Evolutionary conservation across 2,329 filamentous ascomycete genomes (phyloP).

Genomic region (Scedosporium boydii): DNA sequence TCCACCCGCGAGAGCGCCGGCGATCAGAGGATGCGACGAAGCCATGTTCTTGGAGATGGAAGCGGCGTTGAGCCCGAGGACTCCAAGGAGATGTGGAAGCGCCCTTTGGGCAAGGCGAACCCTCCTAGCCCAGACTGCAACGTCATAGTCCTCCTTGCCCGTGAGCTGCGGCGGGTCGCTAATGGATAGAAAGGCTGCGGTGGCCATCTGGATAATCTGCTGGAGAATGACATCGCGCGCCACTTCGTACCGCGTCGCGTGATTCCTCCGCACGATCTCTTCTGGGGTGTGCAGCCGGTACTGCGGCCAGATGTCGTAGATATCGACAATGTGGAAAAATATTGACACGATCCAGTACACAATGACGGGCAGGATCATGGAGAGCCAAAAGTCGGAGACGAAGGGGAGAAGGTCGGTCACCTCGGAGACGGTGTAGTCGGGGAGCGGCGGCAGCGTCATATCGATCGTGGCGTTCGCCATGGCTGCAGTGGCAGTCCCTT

Average conservation of each 20-base stretch:
- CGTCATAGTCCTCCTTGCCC: slow-evolving; percentile 75
- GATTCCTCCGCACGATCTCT: slow-evolving; percentile 80
- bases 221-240: slow-evolving; percentile 86
- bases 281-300: slow-evolving; percentile 93
- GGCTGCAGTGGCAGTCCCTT: slow-evolving; percentile 15
- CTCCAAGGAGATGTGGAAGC: slow-evolving; percentile 61
- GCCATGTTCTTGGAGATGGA: slow-evolving; percentile 69
- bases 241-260: slow-evolving; percentile 75
- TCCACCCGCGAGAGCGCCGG: slow-evolving; percentile 69
- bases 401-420: slow-evolving; percentile 65
- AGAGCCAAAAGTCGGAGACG: slow-evolving; percentile 72
- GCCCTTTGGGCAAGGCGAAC: slow-evolving; percentile 69
- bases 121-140: slow-evolving; percentile 82
- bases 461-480: slow-evolving; percentile 49
- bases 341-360: slow-evolving; percentile 84
- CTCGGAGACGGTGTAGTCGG: slow-evolving; percentile 64
- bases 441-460: slow-evolving; percentile 65
- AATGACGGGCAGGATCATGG: slow-evolving; percentile 65
- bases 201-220: slow-evolving; percentile 76
- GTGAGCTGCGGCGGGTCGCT: slow-evolving; percentile 65
- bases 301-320: slow-evolving; percentile 75
- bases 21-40: slow-evolving; percentile 60
- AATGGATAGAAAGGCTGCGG: slow-evolving; percentile 56
- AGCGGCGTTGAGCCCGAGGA: slow-evolving; percentile 67
- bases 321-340: slow-evolving; percentile 81